Percentiles rank a stretch among this genome's conserved stretches.
Conservation (phyloP, 139 green algal species). For the Closterium sp. region DNA sequence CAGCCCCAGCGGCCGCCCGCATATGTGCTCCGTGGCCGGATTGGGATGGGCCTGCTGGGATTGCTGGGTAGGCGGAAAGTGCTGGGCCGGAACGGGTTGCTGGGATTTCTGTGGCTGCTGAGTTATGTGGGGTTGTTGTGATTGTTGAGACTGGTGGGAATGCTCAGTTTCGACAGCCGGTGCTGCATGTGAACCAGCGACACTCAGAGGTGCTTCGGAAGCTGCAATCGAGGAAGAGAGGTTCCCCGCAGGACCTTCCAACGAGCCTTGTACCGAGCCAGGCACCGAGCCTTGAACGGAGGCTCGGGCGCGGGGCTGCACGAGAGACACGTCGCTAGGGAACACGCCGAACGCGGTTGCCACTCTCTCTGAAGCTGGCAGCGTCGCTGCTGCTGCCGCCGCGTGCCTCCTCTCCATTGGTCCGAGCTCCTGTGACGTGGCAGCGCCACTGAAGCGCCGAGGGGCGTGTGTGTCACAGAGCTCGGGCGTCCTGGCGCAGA, state of each 20-base stretch:
- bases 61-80: too few relatives aligned
- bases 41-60: neutral
- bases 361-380: neutral
- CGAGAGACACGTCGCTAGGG: neutral
- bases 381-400: neutral
- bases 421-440: neutral
- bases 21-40: slow-evolving; percentile 24
- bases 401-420: neutral
- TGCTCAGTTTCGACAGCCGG: neutral
- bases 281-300: neutral
- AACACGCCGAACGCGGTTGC: neutral
- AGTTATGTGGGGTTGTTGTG: too few relatives aligned
- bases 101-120: neutral
- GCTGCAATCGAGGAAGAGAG: neutral
- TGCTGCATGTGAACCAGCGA: neutral
- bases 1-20: slow-evolving; percentile 35
- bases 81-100: too few relatives aligned
- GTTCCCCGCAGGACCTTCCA: neutral
- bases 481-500: neutral
- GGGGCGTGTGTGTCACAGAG: neutral
- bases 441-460: neutral
- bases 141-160: neutral
- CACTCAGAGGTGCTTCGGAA: neutral
- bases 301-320: neutral
- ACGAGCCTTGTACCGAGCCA: too few relatives aligned